Evolutionary conservation across 768 basidiomycete species (phyloP), one percentile per base, ranked within the genome.

Genomic region (Clitopilus passeckerianus): DNA sequence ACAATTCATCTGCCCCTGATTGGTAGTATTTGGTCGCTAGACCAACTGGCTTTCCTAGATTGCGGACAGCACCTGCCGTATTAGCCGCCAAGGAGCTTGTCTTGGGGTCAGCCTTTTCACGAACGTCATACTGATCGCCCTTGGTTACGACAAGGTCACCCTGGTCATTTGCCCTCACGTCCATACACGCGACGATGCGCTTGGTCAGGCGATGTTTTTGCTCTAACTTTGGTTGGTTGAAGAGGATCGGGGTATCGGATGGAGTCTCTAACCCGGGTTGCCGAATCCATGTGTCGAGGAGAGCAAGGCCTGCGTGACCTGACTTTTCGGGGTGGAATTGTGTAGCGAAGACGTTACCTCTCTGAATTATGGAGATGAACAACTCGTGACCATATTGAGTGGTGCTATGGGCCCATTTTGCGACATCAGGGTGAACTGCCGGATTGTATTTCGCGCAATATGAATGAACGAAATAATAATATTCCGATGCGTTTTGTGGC

Each of bases 271-370:
- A 66, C 52, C 76, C 75, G 22, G 87, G 78, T 60, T 77, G 77
- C 54, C 79, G 78, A 44, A 98, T 77, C 97, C 97, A 98, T 22
- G 84, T 75, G 59, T 85, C 81, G 50, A 98, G 77, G 41, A 98
- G 80, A 24, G 80, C 77, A 27, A 98, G 83, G 14, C 97, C 97
- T 0, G 94, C 91, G 30, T 76, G 73, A 18, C 97, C 96, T 0
- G 93, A 95, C 74, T 99, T 99, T 75, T 99, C 97, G 18, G 97
- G 97, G 73, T 99, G 97, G 74, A 98, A 98, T 71, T 99, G 97
- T 15, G 89, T 90, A 22, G 84, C 96, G 68, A 95, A 96, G 57
- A 98, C 83, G 70, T 93, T 96, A 41, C 82, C 86, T 65, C 83
- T 86, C 66, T 86, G 87, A 18, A 98, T 86, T 8, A 86, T 82